Evolutionary conservation across 2,329 filamentous ascomycete genomes (phyloP).

Genomic region (Penicillium aurantiogriseum): DNA sequence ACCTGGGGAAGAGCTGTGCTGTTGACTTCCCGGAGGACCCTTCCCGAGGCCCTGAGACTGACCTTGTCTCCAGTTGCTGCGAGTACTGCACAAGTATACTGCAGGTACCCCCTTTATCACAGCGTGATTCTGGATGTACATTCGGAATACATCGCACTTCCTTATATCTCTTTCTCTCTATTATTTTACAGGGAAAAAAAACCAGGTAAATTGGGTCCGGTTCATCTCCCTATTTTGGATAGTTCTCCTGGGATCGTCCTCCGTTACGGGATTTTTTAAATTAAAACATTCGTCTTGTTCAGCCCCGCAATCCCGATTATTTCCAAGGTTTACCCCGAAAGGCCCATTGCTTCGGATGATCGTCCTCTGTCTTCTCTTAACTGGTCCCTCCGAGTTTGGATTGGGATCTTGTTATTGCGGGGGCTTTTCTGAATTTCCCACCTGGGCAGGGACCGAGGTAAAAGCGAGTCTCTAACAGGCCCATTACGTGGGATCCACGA

Average conservation of each 20-base stretch:
- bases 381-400: constrained; percentile 5
- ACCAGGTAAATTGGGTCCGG: background rate
- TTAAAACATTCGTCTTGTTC: constrained; percentile 5
- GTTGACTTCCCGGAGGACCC: constrained; percentile 2
- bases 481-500: constrained; percentile 29
- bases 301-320: constrained; percentile 13
- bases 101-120: background rate
- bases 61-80: background rate
- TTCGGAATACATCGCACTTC: background rate
- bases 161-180: background rate
- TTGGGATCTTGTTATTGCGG: constrained; percentile 11
- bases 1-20: constrained; percentile 9
- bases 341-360: constrained; percentile 17
- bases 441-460: constrained; percentile 22
- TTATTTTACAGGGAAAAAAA: background rate
- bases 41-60: background rate
- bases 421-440: constrained; percentile 6
- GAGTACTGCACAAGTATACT: background rate
- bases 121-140: background rate
- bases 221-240: constrained; percentile 2
- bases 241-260: background rate
- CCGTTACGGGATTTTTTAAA: background rate
- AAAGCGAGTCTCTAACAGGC: constrained; percentile 9
- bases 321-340: background rate
- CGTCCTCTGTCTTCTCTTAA: constrained; percentile 6